These are phyloP conservation scores for Leptosphaerulina australis DNA, from an alignment of 2,329 filamentous ascomycete species.

Conservation along the genomic window DNA sequence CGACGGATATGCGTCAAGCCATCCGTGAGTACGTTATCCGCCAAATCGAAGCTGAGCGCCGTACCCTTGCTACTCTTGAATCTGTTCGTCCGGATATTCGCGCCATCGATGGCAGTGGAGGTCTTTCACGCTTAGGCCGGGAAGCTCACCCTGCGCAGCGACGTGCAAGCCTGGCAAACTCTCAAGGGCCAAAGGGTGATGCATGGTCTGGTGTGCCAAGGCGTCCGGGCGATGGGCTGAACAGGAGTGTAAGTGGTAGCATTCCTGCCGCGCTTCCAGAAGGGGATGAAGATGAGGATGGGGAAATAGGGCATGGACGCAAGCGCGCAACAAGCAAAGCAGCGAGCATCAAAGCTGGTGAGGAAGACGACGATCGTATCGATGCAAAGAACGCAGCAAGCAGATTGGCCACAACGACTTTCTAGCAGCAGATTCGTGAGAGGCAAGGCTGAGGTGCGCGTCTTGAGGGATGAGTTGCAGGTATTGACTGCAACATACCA, in stretches of 20 bases:
- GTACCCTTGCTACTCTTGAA: slow-evolving; percentile 90
- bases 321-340: slow-evolving; percentile 57
- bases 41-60: slow-evolving; percentile 92
- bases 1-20: slow-evolving; percentile 79
- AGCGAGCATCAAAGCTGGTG: slow-evolving; percentile 65
- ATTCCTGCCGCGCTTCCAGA: slow-evolving; percentile 65
- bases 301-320: slow-evolving; percentile 55
- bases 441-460: slow-evolving; percentile 14
- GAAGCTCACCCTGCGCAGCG: slow-evolving; percentile 80
- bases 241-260: slow-evolving; percentile 76
- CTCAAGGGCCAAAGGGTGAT: slow-evolving; percentile 96
- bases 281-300: slow-evolving; percentile 62
- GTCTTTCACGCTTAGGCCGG: slow-evolving; percentile 84
- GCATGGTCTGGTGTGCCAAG: slow-evolving; percentile 95
- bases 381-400: slow-evolving; percentile 96
- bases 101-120: slow-evolving; percentile 87
- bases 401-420: slow-evolving; percentile 90
- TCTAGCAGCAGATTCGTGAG: slow-evolving; percentile 57
- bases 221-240: slow-evolving; percentile 73
- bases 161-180: slow-evolving; percentile 78
- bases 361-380: slow-evolving; percentile 91
- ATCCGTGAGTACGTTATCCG: slow-evolving; percentile 92
- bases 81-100: slow-evolving; percentile 91
- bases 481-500: background rate
- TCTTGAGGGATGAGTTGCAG: background rate